These are phyloP conservation scores for Candida mesenterica DNA, from an alignment of 1,139 yeast genomes.

Conservation along the genomic window DNA sequence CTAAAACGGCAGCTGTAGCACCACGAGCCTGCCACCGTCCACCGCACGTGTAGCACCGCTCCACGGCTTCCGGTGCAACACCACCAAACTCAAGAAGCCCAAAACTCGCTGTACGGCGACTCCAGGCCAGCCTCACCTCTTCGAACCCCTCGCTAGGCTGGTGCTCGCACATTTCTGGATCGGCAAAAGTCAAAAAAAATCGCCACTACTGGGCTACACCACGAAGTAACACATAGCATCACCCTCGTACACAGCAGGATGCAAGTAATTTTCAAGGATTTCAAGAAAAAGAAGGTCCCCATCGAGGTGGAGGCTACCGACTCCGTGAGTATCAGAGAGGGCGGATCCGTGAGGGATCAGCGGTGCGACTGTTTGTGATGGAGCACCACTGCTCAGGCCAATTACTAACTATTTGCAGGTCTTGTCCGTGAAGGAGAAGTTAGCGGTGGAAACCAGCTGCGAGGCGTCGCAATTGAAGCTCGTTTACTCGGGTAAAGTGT, in stretches of 20 bases:
- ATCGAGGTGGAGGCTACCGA: slow-evolving; percentile 72
- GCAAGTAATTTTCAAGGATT: slow-evolving; percentile 86
- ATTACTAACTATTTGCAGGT: slow-evolving; percentile 37
- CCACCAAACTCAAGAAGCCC: too few species aligned
- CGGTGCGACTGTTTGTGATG: neutral
- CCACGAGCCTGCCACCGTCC: too few species aligned
- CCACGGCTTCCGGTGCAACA: too few species aligned
- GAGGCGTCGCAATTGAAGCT: slow-evolving; percentile 79
- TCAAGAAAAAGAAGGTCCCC: slow-evolving; percentile 85
- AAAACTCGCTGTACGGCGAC: too few species aligned
- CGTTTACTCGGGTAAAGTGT: slow-evolving; percentile 89
- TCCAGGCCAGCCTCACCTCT: neutral
- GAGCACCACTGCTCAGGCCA: neutral
- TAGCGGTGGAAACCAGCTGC: slow-evolving; percentile 67
- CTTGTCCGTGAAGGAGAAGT: slow-evolving; percentile 65
- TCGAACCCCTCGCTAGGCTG: neutral
- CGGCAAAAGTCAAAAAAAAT: slow-evolving; percentile 7
- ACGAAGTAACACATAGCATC: too few species aligned
- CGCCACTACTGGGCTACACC: too few species aligned
- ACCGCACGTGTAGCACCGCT: too few species aligned
- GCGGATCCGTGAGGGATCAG: neutral
- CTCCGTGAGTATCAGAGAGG: slow-evolving; percentile 48
- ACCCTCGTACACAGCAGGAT: too few species aligned
- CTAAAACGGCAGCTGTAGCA: too few species aligned
- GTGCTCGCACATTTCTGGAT: neutral